Conservation (phyloP, 768 basidiomycete species). For the Macrolepiota albuminosa region DNA sequence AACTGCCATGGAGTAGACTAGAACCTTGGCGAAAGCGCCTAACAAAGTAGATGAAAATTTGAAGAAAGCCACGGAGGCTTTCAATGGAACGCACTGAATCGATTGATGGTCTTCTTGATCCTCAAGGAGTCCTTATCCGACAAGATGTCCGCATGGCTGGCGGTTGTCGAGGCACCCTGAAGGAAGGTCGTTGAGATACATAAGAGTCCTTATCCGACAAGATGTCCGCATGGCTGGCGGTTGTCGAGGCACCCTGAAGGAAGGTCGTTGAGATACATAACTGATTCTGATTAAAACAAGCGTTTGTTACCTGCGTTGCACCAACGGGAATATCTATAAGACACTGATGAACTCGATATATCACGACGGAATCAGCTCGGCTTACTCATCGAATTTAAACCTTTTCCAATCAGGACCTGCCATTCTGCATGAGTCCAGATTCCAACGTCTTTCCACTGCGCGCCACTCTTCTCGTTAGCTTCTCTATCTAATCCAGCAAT, state of each 20-base stretch:
- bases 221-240: slow-evolving; percentile 66
- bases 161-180: slow-evolving; percentile 61
- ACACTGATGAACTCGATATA: not conserved
- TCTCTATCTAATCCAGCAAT: slow-evolving; percentile 51
- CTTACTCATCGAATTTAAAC: slow-evolving; percentile 75
- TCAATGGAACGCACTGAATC: slow-evolving; percentile 43
- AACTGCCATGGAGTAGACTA: slow-evolving; percentile 86
- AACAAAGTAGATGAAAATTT: slow-evolving; percentile 7
- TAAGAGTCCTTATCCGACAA: slow-evolving; percentile 51
- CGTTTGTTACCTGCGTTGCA: slow-evolving; percentile 46
- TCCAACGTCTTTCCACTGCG: slow-evolving; percentile 77
- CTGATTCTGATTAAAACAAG: not conserved
- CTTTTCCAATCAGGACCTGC: slow-evolving; percentile 77
- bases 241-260: slow-evolving; percentile 54
- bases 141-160: slow-evolving; percentile 62
- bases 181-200: too few relatives aligned
- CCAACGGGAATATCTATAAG: slow-evolving; percentile 67
- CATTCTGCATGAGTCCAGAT: slow-evolving; percentile 87
- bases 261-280: not conserved
- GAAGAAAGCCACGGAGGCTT: not conserved
- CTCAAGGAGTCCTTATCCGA: slow-evolving; percentile 51
- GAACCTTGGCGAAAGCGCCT: slow-evolving; percentile 78
- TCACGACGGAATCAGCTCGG: slow-evolving; percentile 6
- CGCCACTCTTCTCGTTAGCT: slow-evolving; percentile 49
- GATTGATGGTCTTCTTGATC: slow-evolving; percentile 68